Percentiles rank a stretch among this genome's conserved stretches.
Evolutionary conservation across 306 rosid species (phyloP).

Genomic region (Carpinus viminea): DNA sequence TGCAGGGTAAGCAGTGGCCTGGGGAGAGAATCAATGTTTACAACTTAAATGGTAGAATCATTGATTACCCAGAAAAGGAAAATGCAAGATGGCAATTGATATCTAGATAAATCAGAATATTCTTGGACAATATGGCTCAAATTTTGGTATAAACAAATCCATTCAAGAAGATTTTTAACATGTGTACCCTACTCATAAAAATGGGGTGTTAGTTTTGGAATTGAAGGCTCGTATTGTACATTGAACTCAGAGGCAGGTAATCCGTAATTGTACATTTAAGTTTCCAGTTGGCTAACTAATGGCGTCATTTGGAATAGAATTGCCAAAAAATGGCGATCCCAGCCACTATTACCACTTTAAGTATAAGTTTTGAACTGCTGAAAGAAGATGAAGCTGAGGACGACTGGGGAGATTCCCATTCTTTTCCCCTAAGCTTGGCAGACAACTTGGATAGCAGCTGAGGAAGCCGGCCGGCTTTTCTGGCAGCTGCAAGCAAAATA

Average conservation of each 20-base stretch:
- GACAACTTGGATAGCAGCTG: conserved; percentile 43
- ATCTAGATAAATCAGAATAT: neutral
- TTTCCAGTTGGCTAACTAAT: conserved; percentile 22
- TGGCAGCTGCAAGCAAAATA: conserved; percentile 48
- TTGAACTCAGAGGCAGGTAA: conserved; percentile 2
- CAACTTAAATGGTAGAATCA: neutral
- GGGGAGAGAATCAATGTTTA: neutral
- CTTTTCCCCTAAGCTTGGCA: conserved; percentile 58
- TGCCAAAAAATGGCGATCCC: conserved; percentile 78
- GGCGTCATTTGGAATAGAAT: conserved; percentile 49
- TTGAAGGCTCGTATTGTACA: conserved; percentile 36
- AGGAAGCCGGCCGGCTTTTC: conserved; percentile 32
- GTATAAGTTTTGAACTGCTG: conserved; percentile 48
- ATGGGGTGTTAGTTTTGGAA: conserved; percentile 29
- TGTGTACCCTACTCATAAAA: conserved; percentile 20
- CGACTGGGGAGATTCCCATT: conserved; percentile 41
- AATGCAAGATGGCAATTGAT: neutral
- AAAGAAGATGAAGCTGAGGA: conserved; percentile 43
- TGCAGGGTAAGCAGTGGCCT: neutral
- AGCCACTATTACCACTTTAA: conserved; percentile 57
- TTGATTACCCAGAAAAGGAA: neutral
- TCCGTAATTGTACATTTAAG: conserved; percentile 26
- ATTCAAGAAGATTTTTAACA: neutral
- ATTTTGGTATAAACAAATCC: neutral
- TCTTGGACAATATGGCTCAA: neutral